Base-by-base conservation (phyloP, 208 protist genomes). In the Trypanosoma lewisi region DNA sequence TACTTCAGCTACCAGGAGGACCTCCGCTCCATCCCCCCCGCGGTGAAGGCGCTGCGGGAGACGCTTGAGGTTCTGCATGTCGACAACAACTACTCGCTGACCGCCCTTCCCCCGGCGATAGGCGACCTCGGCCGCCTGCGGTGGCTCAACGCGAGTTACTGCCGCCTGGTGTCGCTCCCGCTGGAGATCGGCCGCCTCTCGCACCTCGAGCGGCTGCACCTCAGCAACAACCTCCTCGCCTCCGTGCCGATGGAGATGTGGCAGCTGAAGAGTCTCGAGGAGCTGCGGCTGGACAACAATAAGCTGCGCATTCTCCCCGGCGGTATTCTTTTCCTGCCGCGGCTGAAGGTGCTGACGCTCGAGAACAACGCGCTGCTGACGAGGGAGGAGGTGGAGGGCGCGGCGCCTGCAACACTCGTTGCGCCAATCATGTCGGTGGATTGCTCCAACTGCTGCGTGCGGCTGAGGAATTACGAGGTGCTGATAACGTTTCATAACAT, bases 81-180 rank as follows among this genome's bases (percentile, higher is more conserved):
- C 0, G 88, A 95, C 57, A 92, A 95, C 70, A 92, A 89, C 71
- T 95, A 91, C 66, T 68, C 55, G 14, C 73, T 95, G 28, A 61
- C n/a, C 0, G 44, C 28, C 21, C 69, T 93, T n/a, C 80, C 83
- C 0, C 45, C 78, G 1, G 71, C 66, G 14, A 54, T 95, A 21
- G 87, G 85, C 0, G 82, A 88, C 7, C 56, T 94, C 23, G 61
- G 74, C 28, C 54, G 58, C 0, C 78, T 94, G 63, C 83, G 81
- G 14, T 80, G 72, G 69, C 71, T 94, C 4, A 76, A 94, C 57
- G 84, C 73, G 50, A 76, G 72, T 57, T 94, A 94, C 74, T 82
- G 83, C 52, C 45, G 77, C 21, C 53, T 94, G 11, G 39, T 21
- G 12, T 64, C 42, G 12, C 54, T 94, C 8, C 67, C 87, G 53